Evolutionary conservation across 2,329 filamentous ascomycete species (phyloP), one percentile per base, ranked within the genome.

Genomic region (Parastagonospora nodorum): DNA sequence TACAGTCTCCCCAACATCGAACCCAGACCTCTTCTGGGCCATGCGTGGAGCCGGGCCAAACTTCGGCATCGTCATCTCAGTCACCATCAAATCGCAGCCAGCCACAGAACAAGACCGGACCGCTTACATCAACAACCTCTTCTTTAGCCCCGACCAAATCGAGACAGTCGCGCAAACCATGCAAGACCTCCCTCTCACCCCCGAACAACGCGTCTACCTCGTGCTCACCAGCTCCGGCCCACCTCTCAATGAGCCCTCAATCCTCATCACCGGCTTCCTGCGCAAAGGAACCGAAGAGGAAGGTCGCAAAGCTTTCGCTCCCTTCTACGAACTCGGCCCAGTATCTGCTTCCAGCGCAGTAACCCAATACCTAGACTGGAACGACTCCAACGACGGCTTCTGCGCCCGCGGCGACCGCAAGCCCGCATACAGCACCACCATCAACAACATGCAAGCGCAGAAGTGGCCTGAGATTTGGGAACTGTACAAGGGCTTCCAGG

Each of bases 391-490:
- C 38, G 71, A 74, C 45, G 50, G 53, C 4, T 75, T 76, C 58
- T 78, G 76, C 57, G 44, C 45, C 2, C 61, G 62, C 2, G 74
- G 71, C 7, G 74, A 60, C 1, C 73, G 75, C 39, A 78, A 78
- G 56, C 75, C 75, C 1, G 64, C 72, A 5, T 77, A 68, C 53
- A 68, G 64, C 45, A 67, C 67, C 1, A 67, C 65, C 5, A 60
- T 77, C 38, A 64, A 61, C 7, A 61, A 51, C 14, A 68, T 78
- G 68, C 60, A 67, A 29, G 60, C 74, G 0, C 32, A 60, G 1
- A 68, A 66, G n/a, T 78, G 75, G 74, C 69, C 67, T 5, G 53
- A 67, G 19, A 63, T 77, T 29, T 78, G 74, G 73, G 61, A 76
- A 39, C 55, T 73, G 27, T 78, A 74, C 54, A 63, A 51, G 16